phyloP scores from a whole-genome alignment of 2,329 filamentous ascomycete genomes.

The Huntiella savannae region DNA sequence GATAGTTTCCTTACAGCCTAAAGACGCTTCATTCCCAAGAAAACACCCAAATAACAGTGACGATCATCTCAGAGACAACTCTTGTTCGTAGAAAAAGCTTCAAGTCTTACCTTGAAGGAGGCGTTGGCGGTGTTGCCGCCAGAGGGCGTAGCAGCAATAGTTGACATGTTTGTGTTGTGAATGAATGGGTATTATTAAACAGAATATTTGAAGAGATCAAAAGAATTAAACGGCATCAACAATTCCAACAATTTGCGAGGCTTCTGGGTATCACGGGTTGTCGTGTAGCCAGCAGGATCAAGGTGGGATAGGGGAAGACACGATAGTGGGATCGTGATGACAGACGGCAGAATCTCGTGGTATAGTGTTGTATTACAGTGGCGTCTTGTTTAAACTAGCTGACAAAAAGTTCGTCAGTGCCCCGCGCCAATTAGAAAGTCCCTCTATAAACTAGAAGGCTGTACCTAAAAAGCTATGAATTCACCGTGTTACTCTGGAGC shows the following conservation, averaged over 20 bases:
- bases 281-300: constrained; percentile 12
- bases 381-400: no score
- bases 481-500: neutral
- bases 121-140: constrained; percentile 28
- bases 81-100: neutral
- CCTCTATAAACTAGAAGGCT: neutral
- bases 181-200: constrained; percentile 1
- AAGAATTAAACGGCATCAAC: neutral
- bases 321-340: constrained; percentile 6
- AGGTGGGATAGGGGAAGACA: constrained; percentile 8
- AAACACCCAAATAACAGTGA: neutral
- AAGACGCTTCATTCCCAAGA: no score
- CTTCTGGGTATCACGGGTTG: constrained; percentile 15
- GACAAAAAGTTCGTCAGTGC: neutral
- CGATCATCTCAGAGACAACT: neutral
- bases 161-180: constrained; percentile 9
- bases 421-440: neutral
- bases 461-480: neutral
- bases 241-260: neutral
- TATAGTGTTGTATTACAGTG: neutral
- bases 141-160: constrained; percentile 11
- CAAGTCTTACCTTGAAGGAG: constrained; percentile 33
- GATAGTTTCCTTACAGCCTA: no score
- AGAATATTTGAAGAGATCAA: constrained; percentile 1
- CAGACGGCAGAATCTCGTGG: neutral